Conservation (phyloP, 1,284 basidiomycete genomes). For the Earliella scabrosa region DNA sequence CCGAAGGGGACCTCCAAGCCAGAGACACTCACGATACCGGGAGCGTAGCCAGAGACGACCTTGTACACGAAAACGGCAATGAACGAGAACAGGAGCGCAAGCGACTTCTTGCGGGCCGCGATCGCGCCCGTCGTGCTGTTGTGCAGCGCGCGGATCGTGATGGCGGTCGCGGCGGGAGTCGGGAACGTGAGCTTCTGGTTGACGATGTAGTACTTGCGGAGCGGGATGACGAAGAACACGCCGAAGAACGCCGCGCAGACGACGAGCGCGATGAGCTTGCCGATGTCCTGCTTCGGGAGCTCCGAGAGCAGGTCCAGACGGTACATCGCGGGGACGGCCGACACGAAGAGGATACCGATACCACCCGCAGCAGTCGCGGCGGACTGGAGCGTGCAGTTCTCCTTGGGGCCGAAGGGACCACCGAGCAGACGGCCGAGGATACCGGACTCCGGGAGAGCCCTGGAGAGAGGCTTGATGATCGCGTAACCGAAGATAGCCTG, state of each 20-base stretch:
- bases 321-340: constrained; percentile 72
- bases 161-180: constrained; percentile 71
- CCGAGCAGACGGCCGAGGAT: constrained; percentile 52
- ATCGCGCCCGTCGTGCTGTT: constrained; percentile 51
- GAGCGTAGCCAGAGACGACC: constrained; percentile 63
- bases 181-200: constrained; percentile 74
- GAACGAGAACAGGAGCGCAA: constrained; percentile 56
- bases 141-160: constrained; percentile 69
- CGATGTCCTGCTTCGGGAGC: constrained; percentile 52
- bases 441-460: constrained; percentile 49
- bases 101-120: constrained; percentile 61
- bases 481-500: constrained; percentile 68
- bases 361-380: constrained; percentile 61
- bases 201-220: constrained; percentile 70
- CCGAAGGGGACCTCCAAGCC: too few relatives aligned
- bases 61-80: constrained; percentile 53
- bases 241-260: constrained; percentile 66
- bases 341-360: constrained; percentile 65
- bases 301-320: constrained; percentile 54
- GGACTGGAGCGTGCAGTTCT: constrained; percentile 65
- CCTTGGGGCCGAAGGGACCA: constrained; percentile 69
- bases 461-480: constrained; percentile 64
- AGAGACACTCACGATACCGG: constrained; percentile 48
- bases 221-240: constrained; percentile 69
- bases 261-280: constrained; percentile 60